phyloP scores from a whole-genome alignment of 495 filamentous ascomycete genomes.

The Daldinia vernicosa region DNA sequence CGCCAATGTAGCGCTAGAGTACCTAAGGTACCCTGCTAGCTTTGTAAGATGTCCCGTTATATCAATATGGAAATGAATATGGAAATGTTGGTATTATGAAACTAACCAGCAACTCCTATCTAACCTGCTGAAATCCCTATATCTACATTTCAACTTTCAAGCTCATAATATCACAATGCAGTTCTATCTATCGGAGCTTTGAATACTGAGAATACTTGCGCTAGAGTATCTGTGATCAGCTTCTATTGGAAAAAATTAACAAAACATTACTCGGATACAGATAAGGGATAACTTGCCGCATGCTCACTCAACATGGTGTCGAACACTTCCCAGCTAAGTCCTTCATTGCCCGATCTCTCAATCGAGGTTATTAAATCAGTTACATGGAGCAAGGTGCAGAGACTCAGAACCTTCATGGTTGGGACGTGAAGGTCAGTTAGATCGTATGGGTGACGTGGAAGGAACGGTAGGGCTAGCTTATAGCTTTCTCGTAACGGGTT shows the following conservation, averaged over 20 bases:
- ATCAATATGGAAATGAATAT: background rate
- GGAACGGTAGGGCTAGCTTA: conserved; percentile 9
- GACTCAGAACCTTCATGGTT: conserved; percentile 4
- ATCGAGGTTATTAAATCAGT: background rate
- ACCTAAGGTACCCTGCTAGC: too few species aligned
- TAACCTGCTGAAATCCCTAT: background rate
- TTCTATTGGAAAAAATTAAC: conserved; percentile 10
- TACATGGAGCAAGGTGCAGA: background rate
- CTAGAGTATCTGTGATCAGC: conserved; percentile 3
- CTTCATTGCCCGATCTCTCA: background rate
- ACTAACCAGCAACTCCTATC: background rate
- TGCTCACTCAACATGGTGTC: background rate
- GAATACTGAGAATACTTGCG: background rate
- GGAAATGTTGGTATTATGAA: background rate
- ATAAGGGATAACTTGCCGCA: background rate
- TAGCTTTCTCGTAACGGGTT: conserved; percentile 25
- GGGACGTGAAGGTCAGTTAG: conserved; percentile 11
- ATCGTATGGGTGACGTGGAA: conserved; percentile 14
- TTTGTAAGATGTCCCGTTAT: background rate
- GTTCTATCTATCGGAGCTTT: background rate
- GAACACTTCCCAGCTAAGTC: conserved; percentile 9
- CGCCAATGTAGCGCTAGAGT: background rate
- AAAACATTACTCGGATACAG: background rate
- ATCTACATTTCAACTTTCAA: background rate
- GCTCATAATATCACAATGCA: background rate